Base-by-base conservation (phyloP, 768 basidiomycete species). In the Trametopsis cervina region DNA sequence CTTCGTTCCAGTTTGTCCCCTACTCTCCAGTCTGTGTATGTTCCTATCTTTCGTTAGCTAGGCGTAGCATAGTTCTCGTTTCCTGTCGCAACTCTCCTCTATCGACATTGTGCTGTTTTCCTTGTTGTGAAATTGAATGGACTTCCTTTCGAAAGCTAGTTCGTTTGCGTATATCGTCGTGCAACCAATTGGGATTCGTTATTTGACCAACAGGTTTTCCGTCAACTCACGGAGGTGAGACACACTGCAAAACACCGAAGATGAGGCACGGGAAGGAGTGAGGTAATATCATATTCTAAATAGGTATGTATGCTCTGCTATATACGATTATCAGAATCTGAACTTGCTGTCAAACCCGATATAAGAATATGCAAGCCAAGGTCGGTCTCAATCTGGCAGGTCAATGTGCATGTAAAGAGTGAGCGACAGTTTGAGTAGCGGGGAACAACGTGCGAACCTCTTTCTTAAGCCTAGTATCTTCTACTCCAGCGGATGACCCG, bases 401-500 rank as follows among this genome's bases (percentile, higher is more conserved):
- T 15, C 29, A 33, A 15, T 33, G 29, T n/a, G n/a, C n/a, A n/a
- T n/a, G n/a, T n/a, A n/a, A n/a, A n/a, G n/a, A n/a, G n/a, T n/a
- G n/a, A n/a, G n/a, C n/a, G n/a, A n/a, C n/a, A n/a, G n/a, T n/a
- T n/a, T n/a, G n/a, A n/a, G n/a, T n/a, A n/a, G n/a, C n/a, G n/a
- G n/a, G n/a, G n/a, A 33, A 15, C 9, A 15, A 33, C 29, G 29
- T 33, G 29, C 29, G 15, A 7, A 85, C 85, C 75, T 83, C 70
- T 23, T 59, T 57, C 53, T 76, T 80, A 51, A 76, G 52, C 13
- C 58, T 57, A 7, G 61, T 57, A 54, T 88, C 84, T 45, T 81
- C 79, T 33, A 57, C 66, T 0, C 76, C 82, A 13, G 71, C 79
- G n/a, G 73, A 67, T 1, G 78, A 77, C 35, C 69, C 70, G 56